These are phyloP conservation scores for Rubroboletus pulcherrimus DNA, from an alignment of 768 basidiomycete species.

Conservation along the genomic window DNA sequence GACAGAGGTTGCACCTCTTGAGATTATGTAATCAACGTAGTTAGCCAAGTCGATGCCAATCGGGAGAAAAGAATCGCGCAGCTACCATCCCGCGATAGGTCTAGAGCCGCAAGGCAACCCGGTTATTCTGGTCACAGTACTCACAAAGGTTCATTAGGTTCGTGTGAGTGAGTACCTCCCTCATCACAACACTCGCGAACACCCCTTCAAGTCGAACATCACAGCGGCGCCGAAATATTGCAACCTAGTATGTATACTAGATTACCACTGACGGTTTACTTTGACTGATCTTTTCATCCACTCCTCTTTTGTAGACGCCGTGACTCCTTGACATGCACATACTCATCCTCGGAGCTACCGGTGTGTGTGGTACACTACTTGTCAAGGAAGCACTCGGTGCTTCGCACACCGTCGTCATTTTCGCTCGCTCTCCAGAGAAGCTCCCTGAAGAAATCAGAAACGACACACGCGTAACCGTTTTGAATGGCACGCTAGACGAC, in stretches of 20 bases:
- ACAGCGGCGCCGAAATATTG: background rate
- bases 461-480: conserved; percentile 44
- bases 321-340: conserved; percentile 39
- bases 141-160: too few relatives aligned
- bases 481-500: conserved; percentile 57
- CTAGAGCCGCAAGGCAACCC: too few relatives aligned
- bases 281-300: background rate
- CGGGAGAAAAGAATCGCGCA: too few relatives aligned
- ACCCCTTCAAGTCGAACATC: background rate
- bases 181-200: background rate
- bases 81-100: too few relatives aligned
- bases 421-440: conserved; percentile 62
- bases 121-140: too few relatives aligned
- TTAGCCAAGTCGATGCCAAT: too few relatives aligned
- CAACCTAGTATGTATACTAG: conserved; percentile 1
- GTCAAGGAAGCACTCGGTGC: conserved; percentile 50
- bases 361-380: conserved; percentile 54
- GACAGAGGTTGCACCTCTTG: background rate
- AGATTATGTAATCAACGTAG: too few relatives aligned
- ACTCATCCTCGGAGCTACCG: conserved; percentile 70
- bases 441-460: conserved; percentile 47
- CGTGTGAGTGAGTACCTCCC: background rate
- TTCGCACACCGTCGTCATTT: conserved; percentile 50
- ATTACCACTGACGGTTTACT: background rate
- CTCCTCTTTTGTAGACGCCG: background rate